Evolutionary conservation across 345 rosid species (phyloP), one percentile per base, ranked within the genome.

Genomic region (Bruguiera parviflora): DNA sequence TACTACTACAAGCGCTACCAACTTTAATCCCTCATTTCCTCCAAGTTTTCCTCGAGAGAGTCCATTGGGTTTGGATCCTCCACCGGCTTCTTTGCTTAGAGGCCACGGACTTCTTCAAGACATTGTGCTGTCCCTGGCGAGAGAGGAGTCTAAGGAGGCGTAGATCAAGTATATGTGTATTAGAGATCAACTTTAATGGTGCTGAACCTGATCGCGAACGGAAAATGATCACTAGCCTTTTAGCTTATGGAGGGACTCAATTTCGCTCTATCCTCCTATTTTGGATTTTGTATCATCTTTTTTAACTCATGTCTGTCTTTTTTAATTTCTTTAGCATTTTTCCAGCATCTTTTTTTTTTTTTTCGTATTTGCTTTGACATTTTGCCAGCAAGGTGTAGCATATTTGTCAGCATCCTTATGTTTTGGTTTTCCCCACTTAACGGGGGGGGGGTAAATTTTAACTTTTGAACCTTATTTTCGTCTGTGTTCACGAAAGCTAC

Each of bases 81-180:
- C 77, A 24, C 24, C 83, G 8, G 57, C 81, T 75, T 78, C 79
- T 56, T 62, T 77, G 75, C 47, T 73, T 53, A 77, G 88, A 76
- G 97, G 90, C 71, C 79, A 84, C 47, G 99, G 99, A 19, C 89
- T 95, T 47, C 99, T 95, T 77, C 91, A 95, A 75, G 99, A 95
- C 77, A 89, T 93, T 3, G 87, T 88, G 69, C 94, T 97, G 39
- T 73, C 96, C 10, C 96, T 80, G 79, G 88, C 87, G 84, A 76
- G 87, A 65, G 77, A 75, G 51, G 84, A 79, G 70, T 63, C 73
- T 1, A 71, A 84, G 47, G 75, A 76, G 61, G 84, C 81, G 70
- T 73, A 71, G 73, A 31, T 56, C 18, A 25, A 55, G 56, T 15
- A 1, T 43, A 2, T 8, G 2, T 8, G 15, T 29, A 49, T 62